Base-by-base conservation (phyloP, 2,329 filamentous ascomycete species). In the Bimuria novae-zelandiae region DNA sequence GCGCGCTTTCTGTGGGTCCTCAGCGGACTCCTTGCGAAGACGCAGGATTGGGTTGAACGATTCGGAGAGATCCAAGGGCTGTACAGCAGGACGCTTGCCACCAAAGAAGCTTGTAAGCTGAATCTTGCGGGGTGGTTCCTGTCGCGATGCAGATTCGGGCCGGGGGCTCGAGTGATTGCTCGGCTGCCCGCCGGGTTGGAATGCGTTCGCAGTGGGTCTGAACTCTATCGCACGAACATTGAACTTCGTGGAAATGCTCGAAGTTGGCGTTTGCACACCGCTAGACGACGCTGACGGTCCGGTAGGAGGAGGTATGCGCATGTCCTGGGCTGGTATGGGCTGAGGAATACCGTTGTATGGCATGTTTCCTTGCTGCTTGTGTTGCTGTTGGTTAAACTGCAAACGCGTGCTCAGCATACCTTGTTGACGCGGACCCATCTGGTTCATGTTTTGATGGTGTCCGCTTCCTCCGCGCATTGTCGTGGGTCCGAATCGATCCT, bases 181-280 rank as follows among this genome's bases (percentile, higher is more conserved):
- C 39, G 78, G 76, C 41, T 78, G 72, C 39, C 73, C 76, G 16
- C 81, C 89, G 4, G 89, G 93, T 61, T 87, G 93, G 75, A 99
- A 97, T 1, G 88, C 81, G 39, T 84, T 83, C 0, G 92, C 92
- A 56, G 88, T 95, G 16, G 93, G 94, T 59, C 89, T 87, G 76
- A 97, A 97, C 66, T 96, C 92, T 68, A 81, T 76, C 0, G 85
- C 85, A 48, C 80, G 82, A 30, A 83, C 84, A 57, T 86, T 87
- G 71, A 87, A 82, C 54, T 81, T 80, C 6, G 77, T 80, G 3
- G 81, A 79, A 1, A 71, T 68, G 16, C 77, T 79, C 5, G 83
- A 83, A 1, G 76, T 77, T 8, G 83, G 82, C 29, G 82, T 83
- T 54, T 81, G 79, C 6, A 75, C 62, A 27, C 77, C 71, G 56